These are phyloP conservation scores for Escovopsis sp. DNA, from an alignment of 2,329 filamentous ascomycete species.

Conservation along the genomic window DNA sequence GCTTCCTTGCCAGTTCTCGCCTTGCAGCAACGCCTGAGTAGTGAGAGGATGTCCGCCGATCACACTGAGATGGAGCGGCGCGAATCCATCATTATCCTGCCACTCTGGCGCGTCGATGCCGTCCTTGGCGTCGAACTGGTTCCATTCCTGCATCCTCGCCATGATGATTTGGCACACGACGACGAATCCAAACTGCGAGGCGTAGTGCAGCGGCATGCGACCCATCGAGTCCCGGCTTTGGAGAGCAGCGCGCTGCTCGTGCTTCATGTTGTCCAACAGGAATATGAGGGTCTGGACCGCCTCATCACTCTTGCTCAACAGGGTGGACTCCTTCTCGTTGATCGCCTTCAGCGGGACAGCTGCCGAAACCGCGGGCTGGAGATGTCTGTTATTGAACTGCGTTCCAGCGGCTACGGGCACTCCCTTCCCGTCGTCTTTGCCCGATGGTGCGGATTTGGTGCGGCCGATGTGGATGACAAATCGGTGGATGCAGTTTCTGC, in stretches of 20 bases:
- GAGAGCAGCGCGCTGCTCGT: slow-evolving; percentile 53
- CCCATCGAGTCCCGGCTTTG: slow-evolving; percentile 62
- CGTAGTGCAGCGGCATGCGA: slow-evolving; percentile 79
- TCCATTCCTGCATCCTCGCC: slow-evolving; percentile 78
- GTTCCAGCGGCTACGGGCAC: slow-evolving; percentile 33
- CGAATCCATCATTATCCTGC: slow-evolving; percentile 87
- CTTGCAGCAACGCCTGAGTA: slow-evolving; percentile 64
- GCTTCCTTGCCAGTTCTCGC: slow-evolving; percentile 60
- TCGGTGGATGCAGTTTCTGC: slow-evolving; percentile 83
- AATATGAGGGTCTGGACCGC: slow-evolving; percentile 53
- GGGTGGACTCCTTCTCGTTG: slow-evolving; percentile 51
- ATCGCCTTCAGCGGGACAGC: slow-evolving; percentile 43
- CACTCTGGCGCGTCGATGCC: slow-evolving; percentile 79
- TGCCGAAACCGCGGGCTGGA: slow-evolving; percentile 64
- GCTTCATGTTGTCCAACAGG: slow-evolving; percentile 52
- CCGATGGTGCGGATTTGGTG: slow-evolving; percentile 37
- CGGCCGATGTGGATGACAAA: slow-evolving; percentile 85
- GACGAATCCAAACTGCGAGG: slow-evolving; percentile 86
- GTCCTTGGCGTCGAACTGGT: slow-evolving; percentile 66
- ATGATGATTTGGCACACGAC: slow-evolving; percentile 82
- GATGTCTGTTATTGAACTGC: slow-evolving; percentile 53
- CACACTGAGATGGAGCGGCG: slow-evolving; percentile 82
- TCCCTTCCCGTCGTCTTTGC: slow-evolving; percentile 34
- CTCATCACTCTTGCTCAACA: slow-evolving; percentile 55
- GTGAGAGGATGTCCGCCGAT: slow-evolving; percentile 82